Evolutionary conservation across 306 rosid genomes (phyloP), one percentile per base, ranked within the genome.

Genomic region (Fagus sylvatica): DNA sequence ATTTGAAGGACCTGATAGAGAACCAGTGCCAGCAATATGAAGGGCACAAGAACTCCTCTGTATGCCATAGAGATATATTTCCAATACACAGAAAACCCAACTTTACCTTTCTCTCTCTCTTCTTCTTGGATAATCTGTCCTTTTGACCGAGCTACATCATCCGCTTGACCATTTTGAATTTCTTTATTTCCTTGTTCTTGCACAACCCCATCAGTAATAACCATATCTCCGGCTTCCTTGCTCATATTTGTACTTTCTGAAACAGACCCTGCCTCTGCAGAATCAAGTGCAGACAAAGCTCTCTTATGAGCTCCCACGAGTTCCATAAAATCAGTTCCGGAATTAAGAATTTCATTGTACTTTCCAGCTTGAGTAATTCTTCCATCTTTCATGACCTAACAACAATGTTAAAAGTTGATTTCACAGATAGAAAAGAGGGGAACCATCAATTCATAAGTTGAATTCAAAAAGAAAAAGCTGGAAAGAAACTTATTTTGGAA

Each of bases 61-160:
- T 89, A 90, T 4, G 96, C 92, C 30, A 88, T 84, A 28, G 89
- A 90, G 69, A 92, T 80, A 75, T 85, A 94, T 41, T 89, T 86
- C 97, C 96, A 90, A 48, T 92, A 90, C 4, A 92, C 96, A 5
- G 85, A 59, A 78, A 92, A 72, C 43, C 92, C 91, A 79, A 92
- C 98, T 77, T 12, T 85, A 53, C 97, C 98, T 81, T 90, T 92
- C 85, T 85, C 97, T 78, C 98, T 92, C 84, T 92, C 98, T 88
- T 94, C 98, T 76, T 90, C 97, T 81, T 92, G 92, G 80, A 94
- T 90, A 83, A 94, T 89, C 70, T 92, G 97, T 62, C 91, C 92
- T 80, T 84, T 68, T 41, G 86, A 80, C 69, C 77, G 83, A 17
- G 53, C 82, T 59, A 16, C 72, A 53, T 72, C 84, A 39, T 82